Conservation (phyloP, 257 asterid species). For the Jaltomata sinuosa region DNA sequence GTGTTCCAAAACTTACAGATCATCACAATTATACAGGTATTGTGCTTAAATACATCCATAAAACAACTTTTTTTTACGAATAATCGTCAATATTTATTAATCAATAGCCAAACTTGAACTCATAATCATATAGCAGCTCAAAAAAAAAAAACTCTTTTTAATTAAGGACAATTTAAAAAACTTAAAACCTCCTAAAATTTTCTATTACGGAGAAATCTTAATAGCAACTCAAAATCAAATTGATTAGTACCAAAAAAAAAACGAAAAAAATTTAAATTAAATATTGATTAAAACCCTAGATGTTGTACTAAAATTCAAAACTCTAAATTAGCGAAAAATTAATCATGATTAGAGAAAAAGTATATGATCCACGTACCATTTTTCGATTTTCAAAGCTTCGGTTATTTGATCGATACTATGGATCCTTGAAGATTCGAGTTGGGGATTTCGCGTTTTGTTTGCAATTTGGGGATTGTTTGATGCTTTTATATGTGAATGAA, state of each 20-base stretch:
- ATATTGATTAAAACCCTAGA: neutral
- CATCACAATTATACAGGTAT: neutral
- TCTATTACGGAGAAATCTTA: neutral
- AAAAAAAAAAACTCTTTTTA: neutral
- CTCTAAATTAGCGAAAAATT: too few species aligned
- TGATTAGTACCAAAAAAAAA: neutral
- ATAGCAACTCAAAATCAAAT: neutral
- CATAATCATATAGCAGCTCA: neutral
- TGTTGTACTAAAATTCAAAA: neutral
- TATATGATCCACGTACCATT: neutral
- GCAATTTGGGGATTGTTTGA: neutral
- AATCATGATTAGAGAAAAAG: neutral
- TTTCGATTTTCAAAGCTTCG: neutral
- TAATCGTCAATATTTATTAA: too few species aligned
- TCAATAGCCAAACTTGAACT: neutral
- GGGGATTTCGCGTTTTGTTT: neutral
- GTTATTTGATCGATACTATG: neutral
- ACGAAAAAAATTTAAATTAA: neutral
- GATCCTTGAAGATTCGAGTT: neutral
- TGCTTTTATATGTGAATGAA: fast-evolving
- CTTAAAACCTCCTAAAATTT: neutral
- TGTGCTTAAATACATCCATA: too few species aligned
- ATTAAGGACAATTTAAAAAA: neutral
- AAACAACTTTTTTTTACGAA: neutral
- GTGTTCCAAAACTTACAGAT: neutral